These are phyloP conservation scores for Suillus occidentalis DNA, from an alignment of 768 basidiomycete species.

Conservation along the genomic window DNA sequence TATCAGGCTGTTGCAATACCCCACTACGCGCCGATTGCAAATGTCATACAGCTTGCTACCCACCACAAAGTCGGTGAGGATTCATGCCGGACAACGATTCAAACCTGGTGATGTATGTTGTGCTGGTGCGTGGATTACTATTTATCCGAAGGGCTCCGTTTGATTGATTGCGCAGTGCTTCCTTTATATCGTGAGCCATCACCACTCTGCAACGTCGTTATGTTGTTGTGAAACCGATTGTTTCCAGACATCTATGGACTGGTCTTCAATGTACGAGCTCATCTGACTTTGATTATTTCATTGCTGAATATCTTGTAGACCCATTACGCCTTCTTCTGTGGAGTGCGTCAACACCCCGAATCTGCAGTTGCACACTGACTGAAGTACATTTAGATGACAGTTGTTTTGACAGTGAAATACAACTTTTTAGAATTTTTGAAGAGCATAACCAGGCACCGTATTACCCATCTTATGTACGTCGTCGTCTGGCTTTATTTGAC, in stretches of 20 bases:
- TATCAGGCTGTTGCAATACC: conserved; percentile 59
- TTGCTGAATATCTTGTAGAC: conserved; percentile 42
- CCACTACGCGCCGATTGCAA: conserved; percentile 59
- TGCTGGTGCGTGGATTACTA: conserved; percentile 43
- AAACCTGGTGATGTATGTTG: conserved; percentile 60
- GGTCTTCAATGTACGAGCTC: conserved; percentile 49
- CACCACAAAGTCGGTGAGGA: conserved; percentile 51
- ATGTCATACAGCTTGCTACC: conserved; percentile 58
- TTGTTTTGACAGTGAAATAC: conserved; percentile 49
- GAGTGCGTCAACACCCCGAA: conserved; percentile 38
- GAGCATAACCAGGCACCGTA: conserved; percentile 43
- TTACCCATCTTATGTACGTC: conserved; percentile 44
- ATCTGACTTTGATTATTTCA: neutral
- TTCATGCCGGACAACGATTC: conserved; percentile 49
- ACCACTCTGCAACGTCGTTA: neutral
- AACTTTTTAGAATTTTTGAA: conserved; percentile 44
- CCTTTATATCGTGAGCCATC: conserved; percentile 57
- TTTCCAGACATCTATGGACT: conserved; percentile 65
- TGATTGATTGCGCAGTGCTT: conserved; percentile 40
- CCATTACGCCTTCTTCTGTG: conserved; percentile 55
- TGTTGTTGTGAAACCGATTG: neutral
- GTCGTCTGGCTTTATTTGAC: neutral
- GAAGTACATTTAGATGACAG: conserved; percentile 42
- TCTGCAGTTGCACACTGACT: conserved; percentile 2
- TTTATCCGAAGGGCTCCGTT: neutral